Evolutionary conservation across 768 basidiomycete species (phyloP), one percentile per base, ranked within the genome.

Genomic region (Pluteus cervinus): DNA sequence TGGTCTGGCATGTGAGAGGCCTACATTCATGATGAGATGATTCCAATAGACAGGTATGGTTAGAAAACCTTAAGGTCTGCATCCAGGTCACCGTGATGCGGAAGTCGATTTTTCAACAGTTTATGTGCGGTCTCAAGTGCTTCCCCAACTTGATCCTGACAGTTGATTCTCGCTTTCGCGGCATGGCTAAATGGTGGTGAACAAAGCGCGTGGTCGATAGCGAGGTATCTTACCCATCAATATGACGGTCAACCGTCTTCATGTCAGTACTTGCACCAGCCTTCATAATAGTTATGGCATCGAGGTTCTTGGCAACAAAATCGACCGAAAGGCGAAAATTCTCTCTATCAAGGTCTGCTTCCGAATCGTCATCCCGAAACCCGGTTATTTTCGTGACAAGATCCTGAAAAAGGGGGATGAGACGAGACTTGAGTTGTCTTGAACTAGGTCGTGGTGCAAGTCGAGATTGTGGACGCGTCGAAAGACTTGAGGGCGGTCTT

Each of bases 111-210:
- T 49, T 76, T 81, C 14, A 87, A 62, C 36, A 59, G 63, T 22
- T 49, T 41, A 43, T 76, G 79, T 1, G 73, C 66, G n/a, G 59
- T 58, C 39, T 76, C 61, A 10, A 89, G 53, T 0, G 83, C 84
- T 20, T 71, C 64, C 10, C 76, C 80, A 3, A 85, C 64, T 10
- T 48, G 53, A 49, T 88, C 79, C 33, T 72, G 65, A 9, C 76
- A 76, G 43, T 80, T 76, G 39, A 90, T 71, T 25, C 75, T 75
- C 10, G 83, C 82, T 54, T 88, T 88, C 51, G 81, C 62, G 14
- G 69, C 62, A 52, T 68, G 73, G 11, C 84, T 84, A 45, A 22
- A 29, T 31, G 29, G 23, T 42, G 31, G 40, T 47, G 46, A 14
- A 41, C 42, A 24, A 23, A 9, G 29, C n/a, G 31, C 11, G 32